These are phyloP conservation scores for Sisymbrium irio DNA, from an alignment of 345 rosid genomes.

Conservation along the genomic window DNA sequence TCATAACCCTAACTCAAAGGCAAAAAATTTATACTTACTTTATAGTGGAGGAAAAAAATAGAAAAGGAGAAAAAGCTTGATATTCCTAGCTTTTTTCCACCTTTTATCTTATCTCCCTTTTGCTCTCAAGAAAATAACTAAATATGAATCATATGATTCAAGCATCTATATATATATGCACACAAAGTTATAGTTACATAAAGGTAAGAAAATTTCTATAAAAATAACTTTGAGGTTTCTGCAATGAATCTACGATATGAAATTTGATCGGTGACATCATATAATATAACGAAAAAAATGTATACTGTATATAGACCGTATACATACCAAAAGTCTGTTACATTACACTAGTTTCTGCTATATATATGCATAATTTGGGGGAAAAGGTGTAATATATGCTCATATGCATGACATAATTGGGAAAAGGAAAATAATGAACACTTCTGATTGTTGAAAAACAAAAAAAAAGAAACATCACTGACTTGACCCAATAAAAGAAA, in stretches of 20 bases:
- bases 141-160: too few relatives aligned
- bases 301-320: too few relatives aligned
- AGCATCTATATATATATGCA: not conserved
- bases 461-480: not conserved
- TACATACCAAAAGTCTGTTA: not conserved
- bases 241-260: not conserved
- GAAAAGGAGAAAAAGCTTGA: slow-evolving; percentile 30
- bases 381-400: not conserved
- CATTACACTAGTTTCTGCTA: not conserved
- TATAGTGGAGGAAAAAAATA: slow-evolving; percentile 25
- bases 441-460: slow-evolving; percentile 4
- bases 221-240: not conserved
- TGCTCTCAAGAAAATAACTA: slow-evolving; percentile 13
- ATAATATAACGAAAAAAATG: not conserved
- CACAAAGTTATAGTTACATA: not conserved
- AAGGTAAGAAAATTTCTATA: not conserved
- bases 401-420: not conserved
- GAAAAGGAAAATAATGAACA: not conserved
- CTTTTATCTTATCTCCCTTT: slow-evolving; percentile 31
- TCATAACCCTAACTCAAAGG: slow-evolving; percentile 36
- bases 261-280: not conserved
- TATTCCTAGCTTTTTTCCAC: slow-evolving; percentile 36
- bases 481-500: slow-evolving; percentile 22
- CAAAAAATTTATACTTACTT: slow-evolving; percentile 9
- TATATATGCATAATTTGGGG: not conserved